Base-by-base conservation (phyloP, 352 stramenopile species). In the Globisporangium emineosum region DNA sequence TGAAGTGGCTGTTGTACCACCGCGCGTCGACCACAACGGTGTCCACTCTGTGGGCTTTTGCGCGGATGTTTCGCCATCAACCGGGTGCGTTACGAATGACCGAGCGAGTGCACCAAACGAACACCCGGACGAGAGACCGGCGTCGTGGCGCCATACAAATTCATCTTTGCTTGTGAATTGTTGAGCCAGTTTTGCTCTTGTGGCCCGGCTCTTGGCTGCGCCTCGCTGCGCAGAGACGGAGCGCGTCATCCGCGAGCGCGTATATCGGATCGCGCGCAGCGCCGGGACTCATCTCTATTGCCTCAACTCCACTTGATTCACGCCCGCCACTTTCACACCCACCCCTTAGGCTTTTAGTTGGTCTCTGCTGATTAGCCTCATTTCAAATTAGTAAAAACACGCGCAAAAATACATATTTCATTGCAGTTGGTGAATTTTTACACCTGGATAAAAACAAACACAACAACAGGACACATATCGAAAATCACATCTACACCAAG, bases 281-380 rank as follows among this genome's bases (percentile, higher is more conserved):
- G 25, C 25, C 51, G 17, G 25, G 51, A 6, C 5, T n/a, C 23
- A 32, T 15, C 15, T 8, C 4, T 12, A 13, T 37, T 12, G 32
- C 32, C 32, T 37, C 32, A 37, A 45, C 12, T 19, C 35, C 51
- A 57, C 51, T 57, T 57, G 51, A 57, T 57, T 57, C 21, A 57
- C 51, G 50, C 51, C 29, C 51, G n/a, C 51, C n/a, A n/a, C n/a
- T n/a, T n/a, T n/a, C n/a, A n/a, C n/a, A n/a, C n/a, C n/a, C n/a
- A n/a, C n/a, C n/a, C n/a, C n/a, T n/a, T n/a, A n/a, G n/a, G n/a
- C n/a, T n/a, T n/a, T n/a, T n/a, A n/a, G n/a, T n/a, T 1, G 50
- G 8, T 55, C 35, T 17, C 2, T 30, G n/a, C 5, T 33, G 29
- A 57, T 57, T 57, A n/a, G n/a, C n/a, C n/a, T n/a, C n/a, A n/a